Evolutionary conservation across 345 rosid genomes (phyloP).

Genomic region (Acer campestre): DNA sequence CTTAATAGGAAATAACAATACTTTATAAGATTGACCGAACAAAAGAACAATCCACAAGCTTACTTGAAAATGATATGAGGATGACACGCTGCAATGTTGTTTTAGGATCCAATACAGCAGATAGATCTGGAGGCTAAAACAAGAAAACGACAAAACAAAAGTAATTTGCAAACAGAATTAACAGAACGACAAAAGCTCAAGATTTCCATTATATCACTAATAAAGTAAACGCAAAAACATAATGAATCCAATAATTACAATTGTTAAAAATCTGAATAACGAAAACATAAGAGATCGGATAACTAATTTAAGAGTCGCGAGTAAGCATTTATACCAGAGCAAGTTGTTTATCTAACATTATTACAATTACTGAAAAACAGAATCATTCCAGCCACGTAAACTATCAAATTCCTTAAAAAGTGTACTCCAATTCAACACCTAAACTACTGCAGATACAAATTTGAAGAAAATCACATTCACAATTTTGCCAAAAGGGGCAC

Average conservation of each 20-base stretch:
- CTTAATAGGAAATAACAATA: not conserved
- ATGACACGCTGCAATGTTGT: not conserved
- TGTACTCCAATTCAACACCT: not conserved
- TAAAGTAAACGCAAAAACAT: not conserved
- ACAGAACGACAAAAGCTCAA: not conserved
- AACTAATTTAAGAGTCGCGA: no score
- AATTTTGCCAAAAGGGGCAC: not conserved
- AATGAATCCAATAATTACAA: not conserved
- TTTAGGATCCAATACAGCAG: not conserved
- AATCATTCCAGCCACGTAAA: not conserved
- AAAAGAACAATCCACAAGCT: not conserved
- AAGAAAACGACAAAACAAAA: not conserved
- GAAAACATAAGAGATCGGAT: not conserved
- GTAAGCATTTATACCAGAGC: not conserved
- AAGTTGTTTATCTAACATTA: not conserved
- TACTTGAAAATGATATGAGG: not conserved
- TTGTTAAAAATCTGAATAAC: no score
- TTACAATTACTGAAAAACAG: not conserved
- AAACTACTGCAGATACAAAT: not conserved
- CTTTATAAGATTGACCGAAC: not conserved
- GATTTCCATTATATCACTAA: not conserved
- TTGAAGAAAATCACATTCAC: no score
- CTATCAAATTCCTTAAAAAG: not conserved
- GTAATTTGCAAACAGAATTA: not conserved
- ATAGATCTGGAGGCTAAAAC: not conserved